Conservation (phyloP, 2,329 filamentous ascomycete genomes). For the Curvularia eragrostidis region DNA sequence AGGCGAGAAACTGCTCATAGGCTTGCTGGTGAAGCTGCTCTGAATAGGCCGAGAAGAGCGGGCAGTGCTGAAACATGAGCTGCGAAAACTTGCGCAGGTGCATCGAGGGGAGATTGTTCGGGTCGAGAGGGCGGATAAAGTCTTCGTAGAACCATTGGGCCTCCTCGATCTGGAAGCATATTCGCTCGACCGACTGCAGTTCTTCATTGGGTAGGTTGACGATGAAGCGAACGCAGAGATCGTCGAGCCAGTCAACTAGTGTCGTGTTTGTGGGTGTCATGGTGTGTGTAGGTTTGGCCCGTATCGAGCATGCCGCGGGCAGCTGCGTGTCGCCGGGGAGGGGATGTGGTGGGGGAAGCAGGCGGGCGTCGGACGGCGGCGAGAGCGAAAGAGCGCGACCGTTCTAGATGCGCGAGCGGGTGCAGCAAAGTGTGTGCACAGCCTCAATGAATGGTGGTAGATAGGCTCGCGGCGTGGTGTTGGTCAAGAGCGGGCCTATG, state of each 20-base stretch:
- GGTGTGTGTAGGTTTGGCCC: constrained; percentile 52
- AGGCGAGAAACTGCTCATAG: constrained; percentile 89
- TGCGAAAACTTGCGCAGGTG: constrained; percentile 84
- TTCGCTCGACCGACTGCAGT: constrained; percentile 84
- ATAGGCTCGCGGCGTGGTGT: constrained; percentile 19
- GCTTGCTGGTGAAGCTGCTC: constrained; percentile 79
- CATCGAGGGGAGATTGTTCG: constrained; percentile 80
- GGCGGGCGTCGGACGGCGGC: constrained; percentile 3
- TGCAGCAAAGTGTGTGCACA: constrained; percentile 27
- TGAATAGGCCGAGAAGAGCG: constrained; percentile 81
- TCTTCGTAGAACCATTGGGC: constrained; percentile 99
- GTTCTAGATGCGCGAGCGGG: constrained; percentile 19
- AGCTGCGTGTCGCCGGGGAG: constrained; percentile 16
- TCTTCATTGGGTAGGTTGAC: constrained; percentile 95
- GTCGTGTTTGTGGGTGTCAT: constrained; percentile 83
- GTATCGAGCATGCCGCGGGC: constrained; percentile 65
- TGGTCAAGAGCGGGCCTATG: constrained; percentile 17
- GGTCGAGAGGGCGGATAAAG: constrained; percentile 91
- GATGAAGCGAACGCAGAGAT: constrained; percentile 96
- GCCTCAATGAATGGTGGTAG: constrained; percentile 37
- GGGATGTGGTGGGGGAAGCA: constrained; percentile 18
- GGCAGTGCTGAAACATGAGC: constrained; percentile 92
- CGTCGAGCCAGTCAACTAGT: constrained; percentile 96
- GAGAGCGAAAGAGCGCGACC: constrained; percentile 7
- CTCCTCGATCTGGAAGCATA: constrained; percentile 98